A percentile compares a stretch with the other conserved stretches of the same genome.
Evolutionary conservation across 208 protist species (phyloP).

Genomic region (Leishmania guyanensis): DNA sequence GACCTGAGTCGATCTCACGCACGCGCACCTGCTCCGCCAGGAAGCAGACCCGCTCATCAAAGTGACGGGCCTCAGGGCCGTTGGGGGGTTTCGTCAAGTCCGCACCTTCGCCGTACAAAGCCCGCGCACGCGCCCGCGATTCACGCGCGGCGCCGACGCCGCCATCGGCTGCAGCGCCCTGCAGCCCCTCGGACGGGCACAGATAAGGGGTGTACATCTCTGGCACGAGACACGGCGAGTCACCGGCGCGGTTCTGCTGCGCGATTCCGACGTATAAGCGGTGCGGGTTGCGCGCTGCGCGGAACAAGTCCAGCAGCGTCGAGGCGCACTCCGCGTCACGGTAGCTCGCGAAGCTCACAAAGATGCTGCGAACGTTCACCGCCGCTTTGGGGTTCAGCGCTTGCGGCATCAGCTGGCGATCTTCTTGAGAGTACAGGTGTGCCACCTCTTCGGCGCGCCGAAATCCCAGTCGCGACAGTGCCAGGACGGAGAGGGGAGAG

Average conservation of each 20-base stretch:
- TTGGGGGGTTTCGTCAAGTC: background rate
- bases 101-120: background rate
- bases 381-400: conserved; percentile 11
- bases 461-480: conserved; percentile 11
- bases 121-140: background rate
- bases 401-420: conserved; percentile 15
- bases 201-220: conserved; percentile 32
- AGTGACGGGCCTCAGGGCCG: background rate
- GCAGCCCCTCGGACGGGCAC: conserved; percentile 9
- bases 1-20: conserved; percentile 42
- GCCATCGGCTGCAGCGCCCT: background rate
- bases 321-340: conserved; percentile 81
- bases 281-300: conserved; percentile 62
- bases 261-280: conserved; percentile 84
- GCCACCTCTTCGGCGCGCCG: conserved; percentile 17
- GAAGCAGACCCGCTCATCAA: conserved; percentile 51
- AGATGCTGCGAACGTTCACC: conserved; percentile 59
- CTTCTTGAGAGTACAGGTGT: conserved; percentile 16
- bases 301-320: conserved; percentile 77
- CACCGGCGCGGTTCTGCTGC: conserved; percentile 62
- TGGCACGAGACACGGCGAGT: conserved; percentile 49
- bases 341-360: conserved; percentile 90
- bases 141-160: conserved; percentile 9
- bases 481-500: conserved; percentile 18
- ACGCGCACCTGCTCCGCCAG: conserved; percentile 53